Conservation (phyloP, 306 rosid species). For the Gastrolobium villosum region DNA sequence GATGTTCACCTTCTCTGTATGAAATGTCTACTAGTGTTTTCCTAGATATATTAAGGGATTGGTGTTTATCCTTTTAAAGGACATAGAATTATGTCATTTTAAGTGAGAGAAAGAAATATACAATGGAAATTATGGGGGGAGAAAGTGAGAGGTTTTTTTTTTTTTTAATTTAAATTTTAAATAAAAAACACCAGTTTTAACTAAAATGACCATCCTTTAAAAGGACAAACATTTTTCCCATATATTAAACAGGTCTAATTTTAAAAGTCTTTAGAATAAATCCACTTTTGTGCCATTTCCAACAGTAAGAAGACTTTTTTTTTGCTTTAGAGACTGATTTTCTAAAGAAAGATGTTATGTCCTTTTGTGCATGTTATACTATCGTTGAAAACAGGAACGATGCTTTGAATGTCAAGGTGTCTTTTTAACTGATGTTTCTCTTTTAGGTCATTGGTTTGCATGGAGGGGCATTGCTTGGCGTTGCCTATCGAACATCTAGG, state of each 20-base stretch:
- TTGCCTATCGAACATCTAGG: conserved; percentile 95
- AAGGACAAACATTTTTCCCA: neutral
- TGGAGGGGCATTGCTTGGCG: conserved; percentile 98
- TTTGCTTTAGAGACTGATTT: neutral
- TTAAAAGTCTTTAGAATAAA: conserved; percentile 3
- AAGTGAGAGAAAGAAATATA: too few relatives aligned
- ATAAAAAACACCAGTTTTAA: too few relatives aligned
- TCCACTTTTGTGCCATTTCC: conserved; percentile 16
- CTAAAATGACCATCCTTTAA: too few relatives aligned
- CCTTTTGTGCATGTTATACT: conserved; percentile 38
- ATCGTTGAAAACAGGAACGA: conserved; percentile 6
- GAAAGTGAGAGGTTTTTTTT: too few relatives aligned
- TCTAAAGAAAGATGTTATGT: conserved; percentile 27
- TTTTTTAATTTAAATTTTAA: too few relatives aligned
- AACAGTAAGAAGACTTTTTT: conserved; percentile 6
- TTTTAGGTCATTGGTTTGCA: conserved; percentile 94
- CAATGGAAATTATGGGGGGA: too few relatives aligned
- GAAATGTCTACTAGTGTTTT: conserved; percentile 36
- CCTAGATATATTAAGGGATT: conserved; percentile 2
- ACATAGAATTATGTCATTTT: too few relatives aligned
- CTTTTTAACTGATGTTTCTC: conserved; percentile 44
- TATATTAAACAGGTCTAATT: conserved; percentile 35
- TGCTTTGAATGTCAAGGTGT: conserved; percentile 33
- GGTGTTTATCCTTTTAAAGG: too few relatives aligned
- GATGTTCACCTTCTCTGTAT: conserved; percentile 15